These are phyloP conservation scores for Daldinia caldariorum DNA, from an alignment of 495 filamentous ascomycete species.

Conservation along the genomic window DNA sequence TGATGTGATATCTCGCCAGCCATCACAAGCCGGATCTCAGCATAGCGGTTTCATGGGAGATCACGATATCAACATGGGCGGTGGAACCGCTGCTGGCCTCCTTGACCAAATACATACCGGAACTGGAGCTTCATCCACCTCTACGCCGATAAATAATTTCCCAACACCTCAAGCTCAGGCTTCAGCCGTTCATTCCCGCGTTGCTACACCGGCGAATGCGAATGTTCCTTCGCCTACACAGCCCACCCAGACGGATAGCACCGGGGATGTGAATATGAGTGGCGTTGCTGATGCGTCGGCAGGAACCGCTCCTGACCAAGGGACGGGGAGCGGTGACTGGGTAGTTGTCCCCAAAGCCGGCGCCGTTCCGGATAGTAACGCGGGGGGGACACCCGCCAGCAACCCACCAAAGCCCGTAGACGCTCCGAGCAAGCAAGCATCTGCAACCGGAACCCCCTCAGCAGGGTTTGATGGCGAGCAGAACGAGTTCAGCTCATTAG, in stretches of 20 bases:
- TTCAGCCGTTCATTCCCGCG: constrained; percentile 55
- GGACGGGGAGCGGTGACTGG: constrained; percentile 62
- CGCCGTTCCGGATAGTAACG: constrained; percentile 44
- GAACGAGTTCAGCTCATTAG: constrained; percentile 64
- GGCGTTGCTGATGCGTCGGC: constrained; percentile 36
- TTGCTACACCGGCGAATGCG: constrained; percentile 57
- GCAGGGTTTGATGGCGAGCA: constrained; percentile 53
- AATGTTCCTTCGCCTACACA: constrained; percentile 51
- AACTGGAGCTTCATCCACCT: constrained; percentile 62
- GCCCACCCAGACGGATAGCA: constrained; percentile 31
- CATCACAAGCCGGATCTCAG: constrained; percentile 59
- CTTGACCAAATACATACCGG: constrained; percentile 71
- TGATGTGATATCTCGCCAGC: constrained; percentile 55
- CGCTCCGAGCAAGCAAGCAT: constrained; percentile 49
- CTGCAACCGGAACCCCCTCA: constrained; percentile 54
- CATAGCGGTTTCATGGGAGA: constrained; percentile 63
- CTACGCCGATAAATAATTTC: constrained; percentile 59
- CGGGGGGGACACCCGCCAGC: constrained; percentile 24
- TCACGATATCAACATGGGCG: constrained; percentile 73
- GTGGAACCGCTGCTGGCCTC: constrained; percentile 67
- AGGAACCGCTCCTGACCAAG: constrained; percentile 52
- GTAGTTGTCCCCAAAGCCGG: constrained; percentile 63
- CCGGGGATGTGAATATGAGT: constrained; percentile 52
- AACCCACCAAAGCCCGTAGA: constrained; percentile 28
- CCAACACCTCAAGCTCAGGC: constrained; percentile 58